Percentiles rank a stretch among this genome's conserved stretches.
Conservation (phyloP, 2,329 filamentous ascomycete species). For the Botryosphaeria dothidea region DNA sequence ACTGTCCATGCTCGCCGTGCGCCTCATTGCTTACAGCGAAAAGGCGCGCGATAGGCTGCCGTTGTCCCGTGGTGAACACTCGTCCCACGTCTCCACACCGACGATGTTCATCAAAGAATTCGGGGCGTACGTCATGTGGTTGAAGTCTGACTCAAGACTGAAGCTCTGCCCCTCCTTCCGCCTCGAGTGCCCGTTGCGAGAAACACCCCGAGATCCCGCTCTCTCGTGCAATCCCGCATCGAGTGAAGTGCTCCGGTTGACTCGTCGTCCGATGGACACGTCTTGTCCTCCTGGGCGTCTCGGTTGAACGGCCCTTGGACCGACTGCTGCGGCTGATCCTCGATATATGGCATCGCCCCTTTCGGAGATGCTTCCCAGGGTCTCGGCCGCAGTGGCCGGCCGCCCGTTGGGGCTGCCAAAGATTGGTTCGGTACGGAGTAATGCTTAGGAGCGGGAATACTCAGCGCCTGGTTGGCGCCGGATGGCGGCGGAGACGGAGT, state of each 20-base stretch:
- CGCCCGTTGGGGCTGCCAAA: background rate
- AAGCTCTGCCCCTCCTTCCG: background rate
- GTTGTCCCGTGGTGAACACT: background rate
- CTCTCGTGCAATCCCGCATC: too few relatives aligned
- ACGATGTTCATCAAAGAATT: conserved; percentile 5
- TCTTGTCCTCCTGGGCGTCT: background rate
- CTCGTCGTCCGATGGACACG: background rate
- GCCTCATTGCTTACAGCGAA: background rate
- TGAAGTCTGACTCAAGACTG: background rate
- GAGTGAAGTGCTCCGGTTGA: background rate
- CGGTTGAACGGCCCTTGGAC: conserved; percentile 1
- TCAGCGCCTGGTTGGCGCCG: background rate
- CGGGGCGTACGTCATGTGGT: background rate
- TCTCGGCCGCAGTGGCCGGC: background rate
- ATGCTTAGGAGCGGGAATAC: background rate
- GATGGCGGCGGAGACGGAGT: conserved; percentile 1
- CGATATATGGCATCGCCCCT: background rate
- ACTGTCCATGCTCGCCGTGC: background rate
- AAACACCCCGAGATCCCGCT: too few relatives aligned
- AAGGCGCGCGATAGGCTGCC: conserved; percentile 3
- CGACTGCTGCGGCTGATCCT: conserved; percentile 3
- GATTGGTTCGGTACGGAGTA: background rate
- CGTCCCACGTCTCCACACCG: background rate
- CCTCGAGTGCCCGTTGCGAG: background rate
- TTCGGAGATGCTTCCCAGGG: conserved; percentile 5